phyloP scores from a whole-genome alignment of 768 basidiomycete species.

The Kockovaella imperatae region DNA sequence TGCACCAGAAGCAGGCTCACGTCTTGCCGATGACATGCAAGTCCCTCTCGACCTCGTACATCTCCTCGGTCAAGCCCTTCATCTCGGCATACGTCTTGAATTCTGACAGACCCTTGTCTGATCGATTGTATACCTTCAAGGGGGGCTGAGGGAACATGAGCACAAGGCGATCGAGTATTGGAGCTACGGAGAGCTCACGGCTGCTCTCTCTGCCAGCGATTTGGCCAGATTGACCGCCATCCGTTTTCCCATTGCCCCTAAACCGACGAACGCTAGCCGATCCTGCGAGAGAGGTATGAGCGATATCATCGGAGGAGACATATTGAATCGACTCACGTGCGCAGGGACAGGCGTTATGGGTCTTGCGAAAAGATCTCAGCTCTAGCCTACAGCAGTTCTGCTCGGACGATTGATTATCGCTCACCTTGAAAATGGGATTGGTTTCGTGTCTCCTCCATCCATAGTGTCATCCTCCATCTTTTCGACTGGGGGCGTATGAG shows the following conservation, averaged over 20 bases:
- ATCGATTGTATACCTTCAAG: conserved; percentile 70
- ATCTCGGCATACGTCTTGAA: conserved; percentile 57
- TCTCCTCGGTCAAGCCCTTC: conserved; percentile 53
- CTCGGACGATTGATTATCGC: conserved; percentile 1
- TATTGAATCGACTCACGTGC: conserved; percentile 23
- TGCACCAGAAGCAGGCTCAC: conserved; percentile 21
- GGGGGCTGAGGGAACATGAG: conserved; percentile 45
- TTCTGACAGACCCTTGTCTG: conserved; percentile 37
- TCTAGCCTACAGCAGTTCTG: not conserved
- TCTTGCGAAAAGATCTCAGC: conserved; percentile 10
- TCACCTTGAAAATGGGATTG: conserved; percentile 40
- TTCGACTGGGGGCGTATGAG: conserved; percentile 1
- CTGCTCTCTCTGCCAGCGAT: conserved; percentile 24
- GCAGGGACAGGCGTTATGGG: conserved; percentile 33
- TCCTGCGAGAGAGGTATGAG: conserved; percentile 24
- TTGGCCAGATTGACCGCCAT: conserved; percentile 76
- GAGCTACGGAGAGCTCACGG: conserved; percentile 1
- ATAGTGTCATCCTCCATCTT: not conserved
- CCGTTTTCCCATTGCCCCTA: conserved; percentile 56
- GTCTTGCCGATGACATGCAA: conserved; percentile 56
- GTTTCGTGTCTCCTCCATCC: conserved; percentile 3
- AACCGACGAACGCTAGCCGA: conserved; percentile 51
- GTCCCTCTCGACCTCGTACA: conserved; percentile 54
- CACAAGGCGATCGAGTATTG: not conserved
- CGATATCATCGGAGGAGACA: not conserved